A percentile compares a stretch with the other conserved stretches of the same genome.
These are phyloP conservation scores for Kodamaea arcana DNA, from an alignment of 1,139 yeast genomes.

Conservation along the genomic window DNA sequence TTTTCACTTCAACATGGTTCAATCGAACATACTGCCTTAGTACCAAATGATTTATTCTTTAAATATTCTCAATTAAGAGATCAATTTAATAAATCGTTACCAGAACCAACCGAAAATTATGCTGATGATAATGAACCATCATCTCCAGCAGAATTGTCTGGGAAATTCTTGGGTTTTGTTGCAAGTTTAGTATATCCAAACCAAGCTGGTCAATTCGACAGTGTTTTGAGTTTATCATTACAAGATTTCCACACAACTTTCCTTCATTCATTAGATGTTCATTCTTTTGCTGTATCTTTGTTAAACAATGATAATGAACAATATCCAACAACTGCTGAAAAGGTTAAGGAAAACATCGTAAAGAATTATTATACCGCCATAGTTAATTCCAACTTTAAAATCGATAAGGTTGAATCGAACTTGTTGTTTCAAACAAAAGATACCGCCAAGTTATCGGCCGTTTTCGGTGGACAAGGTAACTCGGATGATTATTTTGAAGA, in stretches of 20 bases:
- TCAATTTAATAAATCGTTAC: constrained; percentile 74
- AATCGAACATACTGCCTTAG: constrained; percentile 81
- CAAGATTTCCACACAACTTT: constrained; percentile 82
- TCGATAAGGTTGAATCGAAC: constrained; percentile 40
- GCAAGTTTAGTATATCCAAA: constrained; percentile 53
- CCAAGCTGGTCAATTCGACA: constrained; percentile 54
- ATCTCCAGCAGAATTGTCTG: constrained; percentile 81
- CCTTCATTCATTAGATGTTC: constrained; percentile 70
- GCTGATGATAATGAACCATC: constrained; percentile 89
- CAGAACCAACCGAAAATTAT: constrained; percentile 76
- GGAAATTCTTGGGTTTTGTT: constrained; percentile 78
- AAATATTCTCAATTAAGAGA: constrained; percentile 85
- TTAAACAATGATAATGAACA: constrained; percentile 32
- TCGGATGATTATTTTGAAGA: constrained; percentile 97
- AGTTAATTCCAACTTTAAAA: constrained; percentile 38
- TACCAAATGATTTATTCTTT: constrained; percentile 77
- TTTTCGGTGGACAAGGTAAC: constrained; percentile 99
- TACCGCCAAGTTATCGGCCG: constrained; percentile 66
- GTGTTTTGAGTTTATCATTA: constrained; percentile 65
- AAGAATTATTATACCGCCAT: constrained; percentile 69
- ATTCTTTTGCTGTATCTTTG: constrained; percentile 75
- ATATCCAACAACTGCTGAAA: constrained; percentile 63
- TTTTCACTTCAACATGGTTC: constrained; percentile 80
- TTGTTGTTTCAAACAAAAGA: constrained; percentile 42
- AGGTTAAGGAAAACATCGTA: constrained; percentile 64